These are phyloP conservation scores for Thamnidium elegans DNA, from an alignment of 192 early-diverging fungal genomes.

Conservation along the genomic window DNA sequence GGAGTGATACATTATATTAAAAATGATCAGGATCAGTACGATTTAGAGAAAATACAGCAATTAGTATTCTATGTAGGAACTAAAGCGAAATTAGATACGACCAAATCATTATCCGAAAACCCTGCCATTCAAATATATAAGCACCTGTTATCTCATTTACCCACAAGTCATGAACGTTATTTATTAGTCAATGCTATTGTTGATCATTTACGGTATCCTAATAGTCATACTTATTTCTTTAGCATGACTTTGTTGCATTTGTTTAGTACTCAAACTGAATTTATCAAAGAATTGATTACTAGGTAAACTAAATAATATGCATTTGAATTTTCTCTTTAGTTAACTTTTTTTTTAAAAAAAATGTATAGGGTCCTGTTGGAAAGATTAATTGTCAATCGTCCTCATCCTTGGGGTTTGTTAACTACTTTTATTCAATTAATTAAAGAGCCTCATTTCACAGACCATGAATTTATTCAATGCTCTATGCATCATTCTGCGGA, in stretches of 20 bases:
- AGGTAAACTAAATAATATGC: conserved; percentile 39
- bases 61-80: conserved; percentile 3
- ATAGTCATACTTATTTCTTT: conserved; percentile 93
- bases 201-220: conserved; percentile 95
- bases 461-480: conserved; percentile 56
- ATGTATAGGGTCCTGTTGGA: conserved; percentile 80
- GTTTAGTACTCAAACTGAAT: conserved; percentile 61
- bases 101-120: neutral
- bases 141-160: neutral
- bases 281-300: conserved; percentile 91
- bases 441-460: conserved; percentile 70
- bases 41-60: neutral
- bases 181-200: conserved; percentile 85
- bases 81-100: neutral
- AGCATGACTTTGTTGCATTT: conserved; percentile 82
- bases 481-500: conserved; percentile 50
- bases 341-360: no score
- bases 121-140: neutral
- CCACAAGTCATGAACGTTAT: conserved; percentile 58
- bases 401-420: conserved; percentile 96
- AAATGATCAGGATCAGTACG: neutral
- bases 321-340: neutral
- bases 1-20: no score
- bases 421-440: conserved; percentile 97
- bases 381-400: conserved; percentile 93